These are phyloP conservation scores for Trametes coccinea DNA, from an alignment of 768 basidiomycete genomes.

Conservation along the genomic window DNA sequence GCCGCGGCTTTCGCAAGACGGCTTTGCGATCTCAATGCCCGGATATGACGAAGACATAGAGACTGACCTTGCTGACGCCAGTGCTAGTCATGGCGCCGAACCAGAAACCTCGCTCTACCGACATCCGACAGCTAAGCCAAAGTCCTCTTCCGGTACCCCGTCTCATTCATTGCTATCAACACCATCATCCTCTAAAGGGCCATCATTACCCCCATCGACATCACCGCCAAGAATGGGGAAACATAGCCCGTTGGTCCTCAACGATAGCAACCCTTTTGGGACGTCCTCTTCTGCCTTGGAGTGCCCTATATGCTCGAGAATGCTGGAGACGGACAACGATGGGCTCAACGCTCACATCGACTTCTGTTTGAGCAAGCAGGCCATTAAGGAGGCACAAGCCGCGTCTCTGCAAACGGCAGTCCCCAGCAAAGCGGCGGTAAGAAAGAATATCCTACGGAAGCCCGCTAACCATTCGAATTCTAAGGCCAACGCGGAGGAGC, in stretches of 20 bases:
- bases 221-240: not conserved
- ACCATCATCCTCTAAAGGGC: too few relatives aligned
- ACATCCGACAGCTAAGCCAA: not conserved
- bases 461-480: not conserved
- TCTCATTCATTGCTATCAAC: too few relatives aligned
- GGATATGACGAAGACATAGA: constrained; percentile 24
- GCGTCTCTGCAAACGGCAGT: constrained; percentile 9
- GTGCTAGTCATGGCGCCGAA: not conserved
- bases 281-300: constrained; percentile 1
- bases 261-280: too few relatives aligned
- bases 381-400: constrained; percentile 69
- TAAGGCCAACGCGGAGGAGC: not conserved
- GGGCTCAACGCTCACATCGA: constrained; percentile 88
- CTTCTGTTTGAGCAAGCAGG: constrained; percentile 79
- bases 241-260: not conserved
- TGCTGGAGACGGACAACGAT: constrained; percentile 67
- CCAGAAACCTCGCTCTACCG: not conserved
- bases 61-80: not conserved
- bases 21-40: constrained; percentile 31
- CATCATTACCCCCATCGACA: not conserved
- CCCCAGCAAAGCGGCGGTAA: not conserved
- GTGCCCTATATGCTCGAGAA: constrained; percentile 75
- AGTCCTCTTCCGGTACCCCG: not conserved
- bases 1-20: constrained; percentile 22
- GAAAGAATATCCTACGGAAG: not conserved